Evolutionary conservation across 345 rosid genomes (phyloP), one percentile per base, ranked within the genome.

Genomic region (Syzygium grande): DNA sequence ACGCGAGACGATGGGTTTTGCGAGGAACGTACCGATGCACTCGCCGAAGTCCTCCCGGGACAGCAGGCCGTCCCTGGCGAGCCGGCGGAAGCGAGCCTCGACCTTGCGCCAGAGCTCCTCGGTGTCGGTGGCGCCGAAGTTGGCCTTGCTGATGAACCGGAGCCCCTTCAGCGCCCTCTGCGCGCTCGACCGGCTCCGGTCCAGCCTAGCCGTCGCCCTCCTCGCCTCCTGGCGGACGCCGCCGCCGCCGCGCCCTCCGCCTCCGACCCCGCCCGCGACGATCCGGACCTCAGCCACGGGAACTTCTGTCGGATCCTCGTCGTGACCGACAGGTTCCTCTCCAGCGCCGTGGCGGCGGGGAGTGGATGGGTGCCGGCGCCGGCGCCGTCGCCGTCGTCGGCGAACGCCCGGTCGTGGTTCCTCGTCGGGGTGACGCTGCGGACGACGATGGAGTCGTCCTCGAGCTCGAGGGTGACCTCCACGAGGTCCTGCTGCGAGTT

Each of bases 41-140:
- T 96, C 99, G 58, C 97, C 98, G 89, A 96, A 98, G 90, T 96
- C 98, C 86, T 96, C 98, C 88, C 98, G 91, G 3, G 94, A 92
- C 25, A 96, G 97, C 88, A 98, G 91, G 1, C 98, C 97, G 68
- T 96, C 92, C 86, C 88, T 90, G 3, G 95, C 93, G 25, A 96
- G 92, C 85, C 90, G 87, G 54, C 90, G 88, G 91, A 95, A 97
- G 85, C 96, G 86, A 3, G 91, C 86, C 91, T 95, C 98, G 6
- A 96, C 99, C 87, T 91, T 89, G 86, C 90, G 89, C 99, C 99
- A 97, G 89, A 93, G 88, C 93, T 93, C 92, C 63, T 92, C 96
- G 38, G 34, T 79, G 58, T 59, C 85, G 19, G 11, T 61, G 54
- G 92, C 91, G 59, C 87, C 94, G 4, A 88, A 90, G 1, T 95